These are phyloP conservation scores for Phaeotremella skinneri DNA, from an alignment of 768 basidiomycete species.

Conservation along the genomic window DNA sequence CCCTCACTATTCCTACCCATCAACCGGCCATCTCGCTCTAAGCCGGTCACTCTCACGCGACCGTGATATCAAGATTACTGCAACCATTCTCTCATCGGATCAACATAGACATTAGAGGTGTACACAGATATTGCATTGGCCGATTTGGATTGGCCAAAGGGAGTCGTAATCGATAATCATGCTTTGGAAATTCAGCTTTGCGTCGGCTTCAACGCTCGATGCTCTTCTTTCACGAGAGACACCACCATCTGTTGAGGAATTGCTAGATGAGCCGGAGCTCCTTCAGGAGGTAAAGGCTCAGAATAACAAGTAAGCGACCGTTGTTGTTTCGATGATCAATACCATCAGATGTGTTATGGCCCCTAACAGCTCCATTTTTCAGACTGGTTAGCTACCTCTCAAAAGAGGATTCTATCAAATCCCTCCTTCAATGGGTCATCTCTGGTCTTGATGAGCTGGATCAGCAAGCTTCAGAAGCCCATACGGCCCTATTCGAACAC, in stretches of 20 bases:
- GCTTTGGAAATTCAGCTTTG: conserved; percentile 51
- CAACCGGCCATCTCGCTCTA: not conserved
- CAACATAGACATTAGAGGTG: too few relatives aligned
- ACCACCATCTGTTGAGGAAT: conserved; percentile 65
- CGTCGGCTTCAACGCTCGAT: conserved; percentile 59
- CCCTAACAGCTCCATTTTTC: conserved; percentile 41
- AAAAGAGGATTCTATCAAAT: conserved; percentile 35
- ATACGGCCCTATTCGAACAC: conserved; percentile 17
- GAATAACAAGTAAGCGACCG: conserved; percentile 66
- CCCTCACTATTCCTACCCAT: not conserved
- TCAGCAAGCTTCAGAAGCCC: conserved; percentile 34
- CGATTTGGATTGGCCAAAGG: too few relatives aligned
- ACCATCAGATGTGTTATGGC: conserved; percentile 75
- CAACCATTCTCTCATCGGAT: too few relatives aligned
- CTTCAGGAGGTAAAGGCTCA: conserved; percentile 93
- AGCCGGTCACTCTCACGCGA: not conserved
- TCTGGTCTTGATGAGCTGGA: conserved; percentile 49
- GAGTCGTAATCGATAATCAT: conserved; percentile 14
- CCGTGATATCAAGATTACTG: not conserved
- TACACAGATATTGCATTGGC: too few relatives aligned
- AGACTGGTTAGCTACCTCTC: conserved; percentile 45
- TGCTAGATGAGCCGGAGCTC: conserved; percentile 90
- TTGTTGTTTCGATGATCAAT: too few relatives aligned
- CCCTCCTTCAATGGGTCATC: conserved; percentile 46
- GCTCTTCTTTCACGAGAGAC: conserved; percentile 84